Percentiles rank a stretch among this genome's conserved stretches.
phyloP scores from a whole-genome alignment of 768 basidiomycete genomes.

The Lentinula detonsa region DNA sequence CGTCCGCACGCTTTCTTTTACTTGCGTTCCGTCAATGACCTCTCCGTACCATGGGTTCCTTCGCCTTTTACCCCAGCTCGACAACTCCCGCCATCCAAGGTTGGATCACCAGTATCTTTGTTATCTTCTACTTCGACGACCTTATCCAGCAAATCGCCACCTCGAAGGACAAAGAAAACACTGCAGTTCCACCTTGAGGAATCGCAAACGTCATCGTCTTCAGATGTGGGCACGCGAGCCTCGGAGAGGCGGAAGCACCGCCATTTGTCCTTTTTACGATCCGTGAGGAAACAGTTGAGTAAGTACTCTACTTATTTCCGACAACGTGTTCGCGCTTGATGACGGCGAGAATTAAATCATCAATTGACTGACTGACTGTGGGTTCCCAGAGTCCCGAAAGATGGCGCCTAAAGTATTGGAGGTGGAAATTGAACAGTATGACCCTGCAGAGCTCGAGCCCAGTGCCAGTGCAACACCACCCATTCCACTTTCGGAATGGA shows the following conservation, averaged over 20 bases:
- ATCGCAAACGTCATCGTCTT: not conserved
- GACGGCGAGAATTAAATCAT: too few relatives aligned
- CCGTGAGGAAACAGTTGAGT: not conserved
- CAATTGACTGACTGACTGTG: not conserved
- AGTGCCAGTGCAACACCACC: conserved; percentile 21
- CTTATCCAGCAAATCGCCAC: not conserved
- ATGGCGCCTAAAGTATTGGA: not conserved
- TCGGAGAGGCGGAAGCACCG: not conserved
- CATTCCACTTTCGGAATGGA: conserved; percentile 37
- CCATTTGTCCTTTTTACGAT: conserved; percentile 1
- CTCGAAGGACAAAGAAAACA: not conserved
- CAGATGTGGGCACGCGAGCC: not conserved
- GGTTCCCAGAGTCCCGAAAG: not conserved
- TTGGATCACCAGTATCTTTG: conserved; percentile 3
- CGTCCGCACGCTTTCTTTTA: conserved; percentile 12
- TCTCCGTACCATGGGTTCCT: conserved; percentile 13
- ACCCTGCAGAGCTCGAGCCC: conserved; percentile 8
- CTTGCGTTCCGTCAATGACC: conserved; percentile 11
- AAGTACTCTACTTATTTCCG: not conserved
- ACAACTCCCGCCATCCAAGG: not conserved
- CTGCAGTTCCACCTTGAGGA: not conserved
- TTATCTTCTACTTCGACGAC: conserved; percentile 1
- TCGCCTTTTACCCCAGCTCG: conserved; percentile 11
- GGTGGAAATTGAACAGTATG: conserved; percentile 8
- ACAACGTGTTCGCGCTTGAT: not conserved